Evolutionary conservation across 768 basidiomycete genomes (phyloP).

Genomic region (Hydnomerulius pinastri): DNA sequence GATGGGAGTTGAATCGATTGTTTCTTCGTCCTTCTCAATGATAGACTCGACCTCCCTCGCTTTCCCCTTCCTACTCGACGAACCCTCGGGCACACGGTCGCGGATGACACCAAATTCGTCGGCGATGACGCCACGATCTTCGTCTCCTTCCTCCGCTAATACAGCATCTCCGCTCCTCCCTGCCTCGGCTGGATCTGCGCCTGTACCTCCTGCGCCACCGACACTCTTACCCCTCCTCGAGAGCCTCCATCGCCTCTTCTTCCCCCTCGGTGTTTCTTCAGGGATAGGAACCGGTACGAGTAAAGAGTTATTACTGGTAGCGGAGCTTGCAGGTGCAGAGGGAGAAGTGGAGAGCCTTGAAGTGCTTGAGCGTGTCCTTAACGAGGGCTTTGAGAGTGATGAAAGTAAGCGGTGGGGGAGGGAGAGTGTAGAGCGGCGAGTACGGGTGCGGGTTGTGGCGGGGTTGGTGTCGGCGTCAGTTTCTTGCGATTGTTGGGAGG

Average conservation of each 20-base stretch:
- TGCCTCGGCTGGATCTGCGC: constrained; percentile 2
- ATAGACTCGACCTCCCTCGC: constrained; percentile 19
- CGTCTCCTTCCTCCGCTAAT: constrained; percentile 36
- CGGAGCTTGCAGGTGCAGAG: too few species aligned
- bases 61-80: constrained; percentile 35
- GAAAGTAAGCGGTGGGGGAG: constrained; percentile 39
- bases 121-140: constrained; percentile 31
- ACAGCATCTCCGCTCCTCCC: constrained; percentile 32
- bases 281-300: constrained; percentile 21
- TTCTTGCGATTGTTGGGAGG: constrained; percentile 6
- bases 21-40: constrained; percentile 4
- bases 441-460: neutral
- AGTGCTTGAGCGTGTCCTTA: constrained; percentile 13
- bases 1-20: neutral
- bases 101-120: constrained; percentile 29
- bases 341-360: neutral
- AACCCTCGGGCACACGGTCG: constrained; percentile 29
- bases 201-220: constrained; percentile 7
- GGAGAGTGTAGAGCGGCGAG: constrained; percentile 27
- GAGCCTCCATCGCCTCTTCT: constrained; percentile 27
- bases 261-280: constrained; percentile 30
- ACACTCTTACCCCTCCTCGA: constrained; percentile 17
- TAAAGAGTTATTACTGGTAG: too few species aligned
- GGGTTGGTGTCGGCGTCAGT: neutral
- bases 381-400: constrained; percentile 27